Evolutionary conservation across 352 stramenopile species (phyloP), one percentile per base, ranked within the genome.

Genomic region (Phytophthora sojae): DNA sequence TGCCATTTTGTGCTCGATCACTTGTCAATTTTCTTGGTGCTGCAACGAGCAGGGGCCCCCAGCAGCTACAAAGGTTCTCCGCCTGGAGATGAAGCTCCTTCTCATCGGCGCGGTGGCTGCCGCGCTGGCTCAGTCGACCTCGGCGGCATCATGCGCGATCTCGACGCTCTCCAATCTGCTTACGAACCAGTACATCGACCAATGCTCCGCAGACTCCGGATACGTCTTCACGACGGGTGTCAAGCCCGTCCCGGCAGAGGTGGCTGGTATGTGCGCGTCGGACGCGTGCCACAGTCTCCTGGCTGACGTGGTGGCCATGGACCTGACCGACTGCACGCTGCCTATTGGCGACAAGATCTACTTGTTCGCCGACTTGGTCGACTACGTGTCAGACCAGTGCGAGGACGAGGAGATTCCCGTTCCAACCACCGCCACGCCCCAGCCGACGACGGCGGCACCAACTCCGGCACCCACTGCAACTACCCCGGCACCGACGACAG

Each of bases 281-380:
- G 54, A 64, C 15, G 69, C 68, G 6, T 80, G 69, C 47, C 60
- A 75, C 32, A 65, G 52, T 35, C 59, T 80, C 2, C 50, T 75
- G 11, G 39, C 25, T 14, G 57, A 77, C 32, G 69, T 71, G 5
- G 42, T 61, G 23, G 58, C 67, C n/a, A 59, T 73, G 53, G 67
- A 69, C 32, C 26, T 75, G 19, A 50, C 64, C 12, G 73, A 80
- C 32, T 80, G 73, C 37, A 80, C 64, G 45, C 60, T 77, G 17
- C 73, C 73, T 7, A 63, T 79, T 35, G 65, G 69, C 51, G 15
- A 64, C 56, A 44, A 62, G 2, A 80, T 80, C 52, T 59, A 49
- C 30, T 44, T 80, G 39, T 71, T 71, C 29, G 61, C 69, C 2
- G 73, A 80, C 45, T 57, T 80, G 39, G 50, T 75, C 37, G 55